Evolutionary conservation across 768 basidiomycete species (phyloP).

Genomic region (Leccinellum luteum): DNA sequence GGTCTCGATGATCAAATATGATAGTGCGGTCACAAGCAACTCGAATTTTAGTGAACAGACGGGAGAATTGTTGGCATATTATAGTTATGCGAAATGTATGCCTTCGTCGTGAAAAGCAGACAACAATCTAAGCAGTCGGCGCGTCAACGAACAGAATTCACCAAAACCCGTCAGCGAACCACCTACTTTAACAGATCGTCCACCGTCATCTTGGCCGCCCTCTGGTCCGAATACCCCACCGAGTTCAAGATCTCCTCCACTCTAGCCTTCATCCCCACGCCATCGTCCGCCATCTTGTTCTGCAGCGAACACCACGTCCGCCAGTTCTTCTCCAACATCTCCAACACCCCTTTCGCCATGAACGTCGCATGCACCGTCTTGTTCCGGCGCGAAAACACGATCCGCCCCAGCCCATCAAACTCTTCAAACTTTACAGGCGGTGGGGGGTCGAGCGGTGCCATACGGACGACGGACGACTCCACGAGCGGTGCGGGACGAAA

Average conservation of each 20-base stretch:
- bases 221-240: conserved; percentile 68
- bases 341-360: conserved; percentile 89
- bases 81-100: conserved; percentile 61
- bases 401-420: conserved; percentile 92
- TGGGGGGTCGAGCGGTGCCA: conserved; percentile 91
- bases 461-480: conserved; percentile 87
- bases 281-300: conserved; percentile 72
- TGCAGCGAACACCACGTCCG: conserved; percentile 88
- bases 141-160: background rate
- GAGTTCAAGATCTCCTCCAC: conserved; percentile 73
- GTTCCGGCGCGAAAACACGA: conserved; percentile 86
- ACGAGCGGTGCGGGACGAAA: conserved; percentile 96
- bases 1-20: no score
- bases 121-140: conserved; percentile 49
- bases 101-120: conserved; percentile 72
- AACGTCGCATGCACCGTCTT: conserved; percentile 90
- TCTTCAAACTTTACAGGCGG: conserved; percentile 96
- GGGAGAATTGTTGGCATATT: no score
- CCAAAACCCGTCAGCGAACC: background rate
- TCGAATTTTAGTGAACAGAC: no score
- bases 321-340: conserved; percentile 93
- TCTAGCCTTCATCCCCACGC: conserved; percentile 62
- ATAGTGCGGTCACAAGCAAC: no score
- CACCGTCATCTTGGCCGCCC: conserved; percentile 91
- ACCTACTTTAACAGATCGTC: conserved; percentile 87